A percentile compares a stretch with the other conserved stretches of the same genome.
Evolutionary conservation across 2,329 filamentous ascomycete species (phyloP).

Genomic region (Bisporella sp.): DNA sequence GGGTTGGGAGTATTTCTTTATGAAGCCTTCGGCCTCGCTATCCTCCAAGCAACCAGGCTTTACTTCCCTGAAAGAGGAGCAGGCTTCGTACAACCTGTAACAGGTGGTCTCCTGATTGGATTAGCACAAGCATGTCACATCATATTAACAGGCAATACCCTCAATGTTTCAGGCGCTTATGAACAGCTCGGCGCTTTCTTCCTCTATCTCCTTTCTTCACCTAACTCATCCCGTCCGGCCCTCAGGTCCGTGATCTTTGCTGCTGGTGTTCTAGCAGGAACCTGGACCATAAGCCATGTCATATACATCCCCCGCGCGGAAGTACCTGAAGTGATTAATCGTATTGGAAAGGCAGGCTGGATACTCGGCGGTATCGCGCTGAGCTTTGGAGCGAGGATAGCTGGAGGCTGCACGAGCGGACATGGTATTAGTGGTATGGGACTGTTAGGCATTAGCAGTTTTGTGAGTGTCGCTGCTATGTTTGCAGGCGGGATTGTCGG

Average conservation of each 20-base stretch:
- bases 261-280: conserved; percentile 22
- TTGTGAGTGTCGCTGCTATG: conserved; percentile 51
- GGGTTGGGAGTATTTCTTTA: conserved; percentile 10
- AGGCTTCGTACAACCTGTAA: conserved; percentile 18
- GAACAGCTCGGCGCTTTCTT: conserved; percentile 44
- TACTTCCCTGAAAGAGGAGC: conserved; percentile 3
- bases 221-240: too few relatives aligned
- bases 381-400: conserved; percentile 53
- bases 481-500: conserved; percentile 44
- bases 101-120: conserved; percentile 53
- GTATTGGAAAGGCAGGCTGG: conserved; percentile 33
- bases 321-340: conserved; percentile 6
- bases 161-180: conserved; percentile 56
- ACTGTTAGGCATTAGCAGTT: conserved; percentile 53
- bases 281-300: conserved; percentile 24
- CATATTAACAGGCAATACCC: conserved; percentile 41
- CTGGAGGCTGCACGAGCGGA: conserved; percentile 61
- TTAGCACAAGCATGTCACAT: conserved; percentile 50
- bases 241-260: too few relatives aligned
- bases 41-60: conserved; percentile 4
- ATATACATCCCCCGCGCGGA: conserved; percentile 13
- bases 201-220: too few relatives aligned
- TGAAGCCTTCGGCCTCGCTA: conserved; percentile 12
- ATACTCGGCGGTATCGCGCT: conserved; percentile 49
- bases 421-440: conserved; percentile 63